Conservation (phyloP, 176 grass and related monocot genomes). For the Aegilops bicornis region DNA sequence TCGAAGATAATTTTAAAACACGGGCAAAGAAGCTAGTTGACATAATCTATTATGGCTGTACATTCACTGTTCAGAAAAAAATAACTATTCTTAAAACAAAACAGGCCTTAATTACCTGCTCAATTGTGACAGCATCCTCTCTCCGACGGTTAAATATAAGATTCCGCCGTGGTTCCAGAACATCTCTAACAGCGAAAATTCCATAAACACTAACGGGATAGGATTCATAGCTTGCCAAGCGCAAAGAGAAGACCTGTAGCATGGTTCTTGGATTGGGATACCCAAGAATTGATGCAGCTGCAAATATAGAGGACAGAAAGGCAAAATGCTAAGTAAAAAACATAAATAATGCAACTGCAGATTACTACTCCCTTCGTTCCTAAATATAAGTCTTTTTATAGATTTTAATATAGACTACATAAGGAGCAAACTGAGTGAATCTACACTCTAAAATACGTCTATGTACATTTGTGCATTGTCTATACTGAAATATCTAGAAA, state of each 20-base stretch:
- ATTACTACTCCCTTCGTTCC: not conserved
- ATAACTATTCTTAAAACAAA: not conserved
- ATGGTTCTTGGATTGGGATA: not conserved
- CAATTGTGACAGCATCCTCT: not conserved
- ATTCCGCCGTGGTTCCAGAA: not conserved
- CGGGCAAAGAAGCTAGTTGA: too few relatives aligned
- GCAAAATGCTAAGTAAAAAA: not conserved
- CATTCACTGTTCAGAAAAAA: too few relatives aligned
- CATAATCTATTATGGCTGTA: too few relatives aligned
- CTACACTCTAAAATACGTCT: too few relatives aligned
- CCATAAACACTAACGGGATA: conserved; percentile 4
- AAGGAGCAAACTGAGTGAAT: too few relatives aligned
- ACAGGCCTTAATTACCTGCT: not conserved
- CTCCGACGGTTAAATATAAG: not conserved
- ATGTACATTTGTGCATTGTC: too few relatives aligned
- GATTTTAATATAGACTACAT: too few relatives aligned
- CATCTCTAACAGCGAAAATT: not conserved
- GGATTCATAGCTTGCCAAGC: not conserved
- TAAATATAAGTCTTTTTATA: too few relatives aligned
- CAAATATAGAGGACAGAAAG: not conserved
- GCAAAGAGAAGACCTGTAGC: conserved; percentile 5
- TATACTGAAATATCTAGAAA: too few relatives aligned
- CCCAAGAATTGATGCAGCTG: not conserved
- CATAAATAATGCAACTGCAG: not conserved
- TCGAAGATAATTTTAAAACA: too few relatives aligned